A percentile compares a stretch with the other conserved stretches of the same genome.
These are phyloP conservation scores for Coniferiporia weirii DNA, from an alignment of 1,284 basidiomycete species.

Conservation along the genomic window DNA sequence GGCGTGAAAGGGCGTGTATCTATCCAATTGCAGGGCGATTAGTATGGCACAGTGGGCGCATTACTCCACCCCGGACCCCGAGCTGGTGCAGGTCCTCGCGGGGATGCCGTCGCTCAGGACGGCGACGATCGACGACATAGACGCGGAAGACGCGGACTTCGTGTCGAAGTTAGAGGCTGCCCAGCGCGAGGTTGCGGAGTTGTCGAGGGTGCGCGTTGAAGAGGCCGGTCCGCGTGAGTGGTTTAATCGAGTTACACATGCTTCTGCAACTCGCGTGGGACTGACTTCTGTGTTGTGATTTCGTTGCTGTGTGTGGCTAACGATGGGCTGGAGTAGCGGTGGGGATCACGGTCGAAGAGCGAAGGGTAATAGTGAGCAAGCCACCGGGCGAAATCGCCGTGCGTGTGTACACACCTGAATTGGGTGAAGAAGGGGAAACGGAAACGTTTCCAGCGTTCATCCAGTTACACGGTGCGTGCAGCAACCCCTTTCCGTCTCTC, in stretches of 20 bases:
- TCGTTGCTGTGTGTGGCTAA: too few relatives aligned
- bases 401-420: conserved; percentile 12
- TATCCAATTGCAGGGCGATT: neutral
- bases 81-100: conserved; percentile 3
- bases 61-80: conserved; percentile 5
- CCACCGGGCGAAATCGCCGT: conserved; percentile 9
- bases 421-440: neutral
- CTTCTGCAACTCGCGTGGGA: neutral
- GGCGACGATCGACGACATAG: too few relatives aligned
- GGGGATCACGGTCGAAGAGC: conserved; percentile 10
- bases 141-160: neutral
- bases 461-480: conserved; percentile 6
- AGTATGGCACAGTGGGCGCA: conserved; percentile 14
- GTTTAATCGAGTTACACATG: neutral
- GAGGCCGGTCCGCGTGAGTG: conserved; percentile 9
- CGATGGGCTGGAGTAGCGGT: neutral
- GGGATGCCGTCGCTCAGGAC: neutral
- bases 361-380: neutral
- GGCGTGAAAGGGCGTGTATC: neutral
- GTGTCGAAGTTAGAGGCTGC: neutral
- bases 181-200: neutral
- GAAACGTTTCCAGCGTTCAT: conserved; percentile 11
- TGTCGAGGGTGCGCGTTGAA: neutral
- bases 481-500: neutral
- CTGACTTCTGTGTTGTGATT: neutral